Conservation (phyloP, 1,139 yeast species). For the Candida tetrigidarum region DNA sequence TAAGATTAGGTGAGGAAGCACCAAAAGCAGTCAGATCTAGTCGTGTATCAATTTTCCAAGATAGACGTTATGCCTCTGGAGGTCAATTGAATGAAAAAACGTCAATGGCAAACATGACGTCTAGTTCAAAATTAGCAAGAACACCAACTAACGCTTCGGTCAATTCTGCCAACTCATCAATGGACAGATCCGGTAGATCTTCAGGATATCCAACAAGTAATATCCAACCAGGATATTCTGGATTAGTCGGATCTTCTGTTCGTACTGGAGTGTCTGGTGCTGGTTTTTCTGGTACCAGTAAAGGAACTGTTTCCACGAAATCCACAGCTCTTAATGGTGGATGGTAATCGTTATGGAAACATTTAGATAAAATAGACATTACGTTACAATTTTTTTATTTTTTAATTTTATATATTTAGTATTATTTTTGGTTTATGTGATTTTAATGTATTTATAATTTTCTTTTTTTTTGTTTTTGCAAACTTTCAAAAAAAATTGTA, state of each 20-base stretch:
- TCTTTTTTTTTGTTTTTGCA: no score
- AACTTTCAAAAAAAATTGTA: no score
- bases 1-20: conserved; percentile 26
- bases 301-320: background rate
- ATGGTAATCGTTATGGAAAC: background rate
- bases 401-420: no score
- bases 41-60: conserved; percentile 18
- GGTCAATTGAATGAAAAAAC: conserved; percentile 2
- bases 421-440: background rate
- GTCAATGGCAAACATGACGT: conserved; percentile 8
- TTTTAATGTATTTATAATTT: no score
- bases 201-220: conserved; percentile 22
- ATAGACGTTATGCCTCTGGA: conserved; percentile 21
- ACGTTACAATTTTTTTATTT: background rate
- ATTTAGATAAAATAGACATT: background rate
- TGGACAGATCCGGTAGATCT: conserved; percentile 12
- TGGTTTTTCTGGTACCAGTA: background rate
- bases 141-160: conserved; percentile 37
- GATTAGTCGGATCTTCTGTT: conserved; percentile 17
- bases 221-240: conserved; percentile 28
- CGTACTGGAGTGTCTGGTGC: conserved; percentile 1
- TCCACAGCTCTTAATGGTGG: background rate
- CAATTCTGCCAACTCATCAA: conserved; percentile 19
- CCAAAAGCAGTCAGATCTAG: conserved; percentile 15
- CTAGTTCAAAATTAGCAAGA: conserved; percentile 33